Base-by-base conservation (phyloP, 1,284 basidiomycete genomes). In the Apiotrichum laibachii region DNA sequence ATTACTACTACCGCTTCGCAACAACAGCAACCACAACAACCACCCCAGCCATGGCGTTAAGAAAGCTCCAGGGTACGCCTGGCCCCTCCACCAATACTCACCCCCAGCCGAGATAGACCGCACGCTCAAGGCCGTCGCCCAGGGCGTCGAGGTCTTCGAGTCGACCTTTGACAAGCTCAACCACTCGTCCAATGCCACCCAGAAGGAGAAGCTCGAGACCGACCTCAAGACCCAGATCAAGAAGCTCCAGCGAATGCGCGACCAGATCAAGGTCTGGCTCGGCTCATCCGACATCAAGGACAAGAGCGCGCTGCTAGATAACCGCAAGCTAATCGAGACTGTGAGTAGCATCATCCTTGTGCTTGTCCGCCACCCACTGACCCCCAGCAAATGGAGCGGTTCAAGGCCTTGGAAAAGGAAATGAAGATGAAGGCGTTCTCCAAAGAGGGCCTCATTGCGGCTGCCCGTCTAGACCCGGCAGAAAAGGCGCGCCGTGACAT, bases 391-490 rank as follows among this genome's bases (percentile, higher is more conserved):
- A 99, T 99, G 96, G 96, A 99, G 81, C 92, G 92, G 74, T 99
- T 99, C 85, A 99, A 99, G 75, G 95, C 95, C 26, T 92, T 92
- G 79, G 96, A 99, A 82, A 99, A 99, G 82, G 96, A 99, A 80
- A 98, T 99, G 93, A 99, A 99, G 85, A 99, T 96, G 63, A 99
- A 99, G 78, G 96, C 96, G 0, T 99, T 99, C 81, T 98, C 94
- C 35, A 99, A 99, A 79, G 96, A 98, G 78, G 96, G 96, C 40
- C 84, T 99, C 39, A 97, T 90, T 64, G 92, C 94, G 57, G 92
- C 93, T 5, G 85, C 92, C 48, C 91, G 90, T 72, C 86, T 99
- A 34, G 96, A 99, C 77, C 96, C 96, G 52, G 92, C 91, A 75
- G 92, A 96, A 63, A 92, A 95, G 80, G 92, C 95, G 79, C 97